Percentiles rank a stretch among this genome's conserved stretches.
Evolutionary conservation across 2,329 filamentous ascomycete genomes (phyloP).

Genomic region (Pseudogymnoascus sp.): DNA sequence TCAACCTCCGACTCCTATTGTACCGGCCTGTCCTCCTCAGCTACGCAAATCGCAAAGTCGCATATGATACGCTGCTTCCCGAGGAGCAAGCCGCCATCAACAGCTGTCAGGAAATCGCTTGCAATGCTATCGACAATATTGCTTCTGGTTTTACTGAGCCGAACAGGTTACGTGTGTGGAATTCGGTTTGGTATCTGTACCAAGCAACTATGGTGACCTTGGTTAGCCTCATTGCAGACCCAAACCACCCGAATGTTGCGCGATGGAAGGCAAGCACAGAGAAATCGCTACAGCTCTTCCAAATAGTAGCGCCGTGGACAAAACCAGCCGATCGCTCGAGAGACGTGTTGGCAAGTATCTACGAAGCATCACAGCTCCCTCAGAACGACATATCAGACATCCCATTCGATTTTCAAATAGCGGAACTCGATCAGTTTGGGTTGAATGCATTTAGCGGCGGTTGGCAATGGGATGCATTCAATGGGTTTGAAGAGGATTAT

Average conservation of each 20-base stretch:
- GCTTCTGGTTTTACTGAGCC: neutral
- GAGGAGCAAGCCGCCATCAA: neutral
- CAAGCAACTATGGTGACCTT: neutral
- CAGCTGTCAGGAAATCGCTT: slow-evolving; percentile 1
- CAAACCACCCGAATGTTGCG: neutral
- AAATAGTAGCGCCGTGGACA: neutral
- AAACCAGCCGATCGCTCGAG: neutral
- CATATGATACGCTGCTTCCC: neutral
- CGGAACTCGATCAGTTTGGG: slow-evolving; percentile 4
- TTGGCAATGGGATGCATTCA: slow-evolving; percentile 3
- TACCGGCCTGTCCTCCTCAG: neutral
- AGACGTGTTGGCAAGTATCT: neutral
- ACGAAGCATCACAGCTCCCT: neutral
- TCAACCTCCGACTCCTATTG: neutral
- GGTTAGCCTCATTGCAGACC: slow-evolving; percentile 3
- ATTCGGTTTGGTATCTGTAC: neutral
- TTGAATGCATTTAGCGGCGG: neutral
- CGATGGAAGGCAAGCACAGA: neutral
- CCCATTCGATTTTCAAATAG: slow-evolving; percentile 1
- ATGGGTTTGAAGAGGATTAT: neutral
- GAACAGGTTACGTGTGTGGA: neutral
- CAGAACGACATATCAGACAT: neutral
- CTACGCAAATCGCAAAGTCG: neutral
- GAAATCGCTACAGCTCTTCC: neutral
- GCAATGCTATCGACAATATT: slow-evolving; percentile 2